A percentile compares a stretch with the other conserved stretches of the same genome.
Evolutionary conservation across 164 flowering plant genomes (phyloP).

Genomic region (Saururus chinensis): DNA sequence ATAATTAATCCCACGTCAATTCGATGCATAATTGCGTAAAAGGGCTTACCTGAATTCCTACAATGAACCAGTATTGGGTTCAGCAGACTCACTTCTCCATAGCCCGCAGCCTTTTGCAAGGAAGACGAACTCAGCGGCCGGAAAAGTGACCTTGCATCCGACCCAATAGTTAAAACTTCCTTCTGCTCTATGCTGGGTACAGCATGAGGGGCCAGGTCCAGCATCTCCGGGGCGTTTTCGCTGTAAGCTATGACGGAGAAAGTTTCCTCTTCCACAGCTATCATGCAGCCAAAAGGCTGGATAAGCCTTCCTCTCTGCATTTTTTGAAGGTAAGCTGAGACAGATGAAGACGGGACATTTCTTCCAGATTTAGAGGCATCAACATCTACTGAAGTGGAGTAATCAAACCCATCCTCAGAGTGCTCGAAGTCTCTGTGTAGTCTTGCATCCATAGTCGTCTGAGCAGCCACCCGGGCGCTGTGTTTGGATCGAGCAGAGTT

Average conservation of each 20-base stretch:
- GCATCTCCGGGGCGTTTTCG: slow-evolving; percentile 69
- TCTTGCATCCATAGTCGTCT: slow-evolving; percentile 58
- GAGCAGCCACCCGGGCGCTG: slow-evolving; percentile 37
- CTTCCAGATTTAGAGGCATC: slow-evolving; percentile 32
- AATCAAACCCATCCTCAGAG: slow-evolving; percentile 36
- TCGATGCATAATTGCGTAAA: slow-evolving; percentile 66
- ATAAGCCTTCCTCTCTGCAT: slow-evolving; percentile 55
- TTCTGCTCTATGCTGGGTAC: slow-evolving; percentile 62
- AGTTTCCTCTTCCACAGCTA: slow-evolving; percentile 46
- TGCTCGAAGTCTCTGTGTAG: slow-evolving; percentile 51
- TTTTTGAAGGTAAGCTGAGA: slow-evolving; percentile 48
- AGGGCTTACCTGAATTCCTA: slow-evolving; percentile 58
- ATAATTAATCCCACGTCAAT: slow-evolving; percentile 60
- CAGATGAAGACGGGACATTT: slow-evolving; percentile 35
- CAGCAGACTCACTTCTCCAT: slow-evolving; percentile 49
- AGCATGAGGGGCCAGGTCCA: slow-evolving; percentile 57
- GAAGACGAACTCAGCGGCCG: slow-evolving; percentile 45
- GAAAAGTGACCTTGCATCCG: slow-evolving; percentile 51
- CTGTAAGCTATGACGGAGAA: slow-evolving; percentile 53
- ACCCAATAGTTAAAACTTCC: slow-evolving; percentile 50
- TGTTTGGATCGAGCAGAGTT: slow-evolving; percentile 47
- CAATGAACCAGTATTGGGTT: slow-evolving; percentile 63
- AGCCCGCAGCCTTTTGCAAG: slow-evolving; percentile 48
- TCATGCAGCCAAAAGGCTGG: slow-evolving; percentile 65
- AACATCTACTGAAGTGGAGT: slow-evolving; percentile 41